Evolutionary conservation across 352 stramenopile genomes (phyloP).

Genomic region (Detonula confervacea): DNA sequence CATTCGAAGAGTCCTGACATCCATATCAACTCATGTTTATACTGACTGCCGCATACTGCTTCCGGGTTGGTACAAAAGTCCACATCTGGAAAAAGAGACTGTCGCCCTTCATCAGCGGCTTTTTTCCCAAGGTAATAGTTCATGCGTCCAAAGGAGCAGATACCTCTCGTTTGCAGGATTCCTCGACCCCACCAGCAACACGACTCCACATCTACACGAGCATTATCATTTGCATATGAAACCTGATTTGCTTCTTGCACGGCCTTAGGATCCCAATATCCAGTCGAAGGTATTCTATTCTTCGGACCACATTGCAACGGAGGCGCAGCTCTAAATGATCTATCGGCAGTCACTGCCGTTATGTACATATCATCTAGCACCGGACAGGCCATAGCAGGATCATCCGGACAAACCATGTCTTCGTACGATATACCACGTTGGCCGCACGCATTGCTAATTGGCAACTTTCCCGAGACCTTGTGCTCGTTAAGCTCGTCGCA

Average conservation of each 20-base stretch:
- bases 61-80: conserved; percentile 55
- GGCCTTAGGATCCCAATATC: conserved; percentile 29
- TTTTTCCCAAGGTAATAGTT: conserved; percentile 53
- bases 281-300: conserved; percentile 25
- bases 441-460: conserved; percentile 28
- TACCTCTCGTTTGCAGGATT: conserved; percentile 50
- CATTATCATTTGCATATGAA: conserved; percentile 50
- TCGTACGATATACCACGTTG: conserved; percentile 46
- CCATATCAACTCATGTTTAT: conserved; percentile 41
- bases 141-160: conserved; percentile 40
- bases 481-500: conserved; percentile 55
- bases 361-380: conserved; percentile 53
- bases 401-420: conserved; percentile 41
- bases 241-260: conserved; percentile 24
- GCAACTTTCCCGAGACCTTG: conserved; percentile 22
- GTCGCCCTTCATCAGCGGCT: conserved; percentile 19
- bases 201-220: conserved; percentile 38
- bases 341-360: conserved; percentile 41
- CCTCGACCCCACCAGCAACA: conserved; percentile 52
- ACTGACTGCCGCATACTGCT: conserved; percentile 12
- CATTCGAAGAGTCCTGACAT: conserved; percentile 44
- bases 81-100: conserved; percentile 36
- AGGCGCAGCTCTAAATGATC: conserved; percentile 21
- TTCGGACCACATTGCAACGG: conserved; percentile 45
- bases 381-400: conserved; percentile 48